A percentile compares a stretch with the other conserved stretches of the same genome.
Evolutionary conservation across 164 flowering plant species (phyloP).

Genomic region (Chimonanthus praecox): DNA sequence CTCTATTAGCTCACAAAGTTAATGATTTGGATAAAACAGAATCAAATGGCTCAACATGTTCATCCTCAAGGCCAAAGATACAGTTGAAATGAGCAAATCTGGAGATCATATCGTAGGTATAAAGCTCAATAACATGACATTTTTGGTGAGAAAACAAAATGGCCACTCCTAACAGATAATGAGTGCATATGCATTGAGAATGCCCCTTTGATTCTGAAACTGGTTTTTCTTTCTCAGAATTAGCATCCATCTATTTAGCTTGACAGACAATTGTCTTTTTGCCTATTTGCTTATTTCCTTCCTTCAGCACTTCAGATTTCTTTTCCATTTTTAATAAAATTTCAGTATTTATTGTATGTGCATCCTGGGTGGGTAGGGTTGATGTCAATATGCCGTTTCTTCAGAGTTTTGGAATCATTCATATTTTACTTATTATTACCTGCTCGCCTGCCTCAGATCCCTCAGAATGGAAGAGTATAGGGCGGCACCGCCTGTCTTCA

Average conservation of each 20-base stretch:
- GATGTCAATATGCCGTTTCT: neutral
- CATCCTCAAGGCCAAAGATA: no score
- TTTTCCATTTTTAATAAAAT: neutral
- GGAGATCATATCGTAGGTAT: no score
- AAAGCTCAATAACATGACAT: no score
- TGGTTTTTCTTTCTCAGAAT: neutral
- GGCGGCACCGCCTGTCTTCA: conserved; percentile 97
- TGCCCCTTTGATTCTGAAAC: no score
- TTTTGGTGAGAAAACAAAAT: no score
- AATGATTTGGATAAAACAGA: no score
- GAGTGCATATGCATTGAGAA: no score
- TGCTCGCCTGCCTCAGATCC: conserved; percentile 53
- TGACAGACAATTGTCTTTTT: neutral
- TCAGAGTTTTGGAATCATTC: neutral
- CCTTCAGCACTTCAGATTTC: neutral
- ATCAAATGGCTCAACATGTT: no score
- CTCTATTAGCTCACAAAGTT: no score
- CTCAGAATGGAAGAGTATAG: conserved; percentile 79
- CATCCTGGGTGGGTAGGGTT: no score
- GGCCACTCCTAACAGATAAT: no score
- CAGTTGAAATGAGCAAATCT: no score
- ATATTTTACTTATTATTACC: conserved; percentile 31
- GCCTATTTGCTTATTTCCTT: neutral
- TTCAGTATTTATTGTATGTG: neutral
- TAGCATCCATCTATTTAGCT: neutral